These are phyloP conservation scores for Mucor lusitanicus DNA, from an alignment of 371 early-diverging fungal species.

Conservation along the genomic window DNA sequence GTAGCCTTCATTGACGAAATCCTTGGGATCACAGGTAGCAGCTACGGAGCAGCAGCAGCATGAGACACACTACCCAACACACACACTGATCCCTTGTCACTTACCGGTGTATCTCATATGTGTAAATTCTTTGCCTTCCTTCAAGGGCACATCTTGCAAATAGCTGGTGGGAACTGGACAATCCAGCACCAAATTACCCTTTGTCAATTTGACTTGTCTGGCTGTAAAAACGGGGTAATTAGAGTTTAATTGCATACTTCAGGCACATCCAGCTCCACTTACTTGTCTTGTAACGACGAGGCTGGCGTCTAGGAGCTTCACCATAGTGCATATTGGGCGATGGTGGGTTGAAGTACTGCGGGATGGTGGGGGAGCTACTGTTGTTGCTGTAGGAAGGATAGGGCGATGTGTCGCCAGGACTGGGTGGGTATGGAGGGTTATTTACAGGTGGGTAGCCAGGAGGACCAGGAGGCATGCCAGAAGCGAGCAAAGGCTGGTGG, in stretches of 20 bases:
- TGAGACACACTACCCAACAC: not conserved
- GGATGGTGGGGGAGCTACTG: conserved; percentile 7
- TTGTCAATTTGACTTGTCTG: conserved; percentile 65
- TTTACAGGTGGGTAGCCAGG: conserved; percentile 5
- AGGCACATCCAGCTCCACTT: conserved; percentile 18
- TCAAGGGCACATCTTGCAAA: conserved; percentile 57
- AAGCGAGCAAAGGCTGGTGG: conserved; percentile 19
- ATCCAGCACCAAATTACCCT: conserved; percentile 80
- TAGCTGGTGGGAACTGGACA: conserved; percentile 74
- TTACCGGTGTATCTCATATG: conserved; percentile 74
- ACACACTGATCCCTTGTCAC: not conserved
- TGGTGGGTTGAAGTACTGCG: conserved; percentile 17
- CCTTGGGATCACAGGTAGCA: conserved; percentile 83
- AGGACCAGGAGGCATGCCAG: not conserved
- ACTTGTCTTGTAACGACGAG: conserved; percentile 67
- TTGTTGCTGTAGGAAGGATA: conserved; percentile 17
- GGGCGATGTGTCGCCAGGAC: conserved; percentile 13
- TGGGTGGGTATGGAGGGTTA: conserved; percentile 7
- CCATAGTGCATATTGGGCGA: conserved; percentile 51
- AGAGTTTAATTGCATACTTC: conserved; percentile 1
- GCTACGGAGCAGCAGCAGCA: conserved; percentile 36
- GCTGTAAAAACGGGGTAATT: conserved; percentile 24
- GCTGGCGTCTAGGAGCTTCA: conserved; percentile 55
- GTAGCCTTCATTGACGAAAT: conserved; percentile 74
- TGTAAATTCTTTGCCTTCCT: conserved; percentile 71